Conservation (phyloP, 306 rosid species). For the Pyrus betulifolia region DNA sequence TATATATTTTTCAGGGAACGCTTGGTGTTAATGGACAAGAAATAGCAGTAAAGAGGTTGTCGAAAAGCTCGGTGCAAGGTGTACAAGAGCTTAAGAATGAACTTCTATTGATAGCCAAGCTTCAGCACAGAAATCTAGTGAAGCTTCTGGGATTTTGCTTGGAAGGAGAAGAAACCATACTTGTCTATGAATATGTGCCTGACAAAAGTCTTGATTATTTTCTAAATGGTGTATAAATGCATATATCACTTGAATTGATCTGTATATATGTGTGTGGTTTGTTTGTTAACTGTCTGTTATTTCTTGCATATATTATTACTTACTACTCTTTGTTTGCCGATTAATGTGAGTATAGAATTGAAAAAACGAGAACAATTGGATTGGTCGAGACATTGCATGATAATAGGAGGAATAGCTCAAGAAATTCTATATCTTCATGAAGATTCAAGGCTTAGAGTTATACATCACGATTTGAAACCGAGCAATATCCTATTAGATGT, state of each 20-base stretch:
- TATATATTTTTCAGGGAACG: not conserved
- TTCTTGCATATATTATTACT: no score
- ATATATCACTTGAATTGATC: no score
- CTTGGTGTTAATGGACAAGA: not conserved
- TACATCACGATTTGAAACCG: conserved; percentile 35
- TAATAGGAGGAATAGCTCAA: conserved; percentile 25
- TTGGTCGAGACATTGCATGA: conserved; percentile 34
- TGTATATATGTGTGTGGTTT: no score
- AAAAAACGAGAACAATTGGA: conserved; percentile 15
- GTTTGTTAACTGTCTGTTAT: no score
- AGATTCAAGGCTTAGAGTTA: conserved; percentile 29
- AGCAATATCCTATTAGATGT: conserved; percentile 36
- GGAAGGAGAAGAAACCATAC: conserved; percentile 30
- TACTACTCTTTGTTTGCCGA: no score
- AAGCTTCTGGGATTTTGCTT: conserved; percentile 14
- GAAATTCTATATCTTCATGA: conserved; percentile 32
- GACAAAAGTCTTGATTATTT: conserved; percentile 26
- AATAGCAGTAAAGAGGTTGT: not conserved
- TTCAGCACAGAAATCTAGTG: not conserved
- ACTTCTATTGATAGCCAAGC: not conserved
- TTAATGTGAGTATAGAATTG: conserved; percentile 12
- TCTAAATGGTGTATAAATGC: not conserved
- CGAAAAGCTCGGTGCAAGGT: not conserved
- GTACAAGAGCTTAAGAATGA: not conserved
- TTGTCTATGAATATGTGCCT: conserved; percentile 1